Evolutionary conservation across 2,329 filamentous ascomycete genomes (phyloP), one percentile per base, ranked within the genome.

Genomic region (Ophiostoma montium): DNA sequence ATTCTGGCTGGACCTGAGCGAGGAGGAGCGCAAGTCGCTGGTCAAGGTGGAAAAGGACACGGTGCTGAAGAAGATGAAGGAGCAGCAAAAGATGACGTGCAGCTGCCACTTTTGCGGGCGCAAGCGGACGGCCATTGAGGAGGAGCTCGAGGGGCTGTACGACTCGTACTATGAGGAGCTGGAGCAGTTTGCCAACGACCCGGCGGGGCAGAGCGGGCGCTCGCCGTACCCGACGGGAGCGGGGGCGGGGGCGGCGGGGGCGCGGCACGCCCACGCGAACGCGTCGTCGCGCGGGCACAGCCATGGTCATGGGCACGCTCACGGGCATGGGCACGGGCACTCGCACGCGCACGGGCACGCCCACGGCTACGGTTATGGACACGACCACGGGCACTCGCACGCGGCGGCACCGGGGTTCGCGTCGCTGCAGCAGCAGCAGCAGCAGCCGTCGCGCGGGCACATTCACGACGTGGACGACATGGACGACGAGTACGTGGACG

Each of bases 21-120:
- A 98, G 64, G 86, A 94, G 35, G 89, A 96, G 63, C 85, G 92
- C 58, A 92, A 94, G 63, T 92, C 86, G 15, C 71, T 98, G 43
- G 88, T 98, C 61, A 95, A 95, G 67, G 90, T 98, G 30, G 92
- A 98, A 67, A 98, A 98, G 68, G 90, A 98, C 66, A 90, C 92
- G 8, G 92, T 98, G 0, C 70, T 98, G 50, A 88, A 86, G 62
- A 98, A 98, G 72, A 98, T 98, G 92, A 98, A 98, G 72, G 92
- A 98, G 66, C 92, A 98, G 66, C 92, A 98, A 65, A 96, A 96
- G 67, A 89, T 96, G 64, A 96, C 90, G 2, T 98, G 92, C 71
- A 95, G 89, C 64, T 98, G 92, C 66, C 94, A 88, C 5, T 90
- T 98, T 36, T 98, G 92, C 65, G 92, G 92, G 48, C 79, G 92